Evolutionary conservation across 108 stramenopile species (phyloP), one percentile per base, ranked within the genome.

Genomic region (Pseudonitzschia multistriata): DNA sequence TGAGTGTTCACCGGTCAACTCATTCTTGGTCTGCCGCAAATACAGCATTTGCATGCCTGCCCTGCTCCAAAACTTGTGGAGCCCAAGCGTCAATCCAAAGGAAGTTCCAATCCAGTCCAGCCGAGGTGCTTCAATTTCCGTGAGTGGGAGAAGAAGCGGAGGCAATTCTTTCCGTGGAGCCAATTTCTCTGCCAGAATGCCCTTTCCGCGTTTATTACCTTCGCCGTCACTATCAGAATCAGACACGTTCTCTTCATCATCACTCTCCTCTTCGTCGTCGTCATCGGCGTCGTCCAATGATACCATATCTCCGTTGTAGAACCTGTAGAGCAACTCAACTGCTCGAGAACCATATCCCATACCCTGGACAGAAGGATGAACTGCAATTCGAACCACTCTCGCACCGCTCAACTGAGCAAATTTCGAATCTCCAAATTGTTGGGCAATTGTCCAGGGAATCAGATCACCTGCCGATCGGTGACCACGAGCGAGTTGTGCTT

Each of bases 381-480:
- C 93, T n/a, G 99, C 99, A 29, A 99, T 88, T 22, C 99, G 87
- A 29, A 99, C 99, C 48, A 99, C 75, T 17, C 99, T 81, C 5
- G 97, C 99, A 30, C 99, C 99, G 53, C 90, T 92, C 64, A 99
- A 78, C 59, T 90, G 85, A 11, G 96, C 96, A 74, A 98, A 96
- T 36, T 93, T 93, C 14, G 85, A 81, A 85, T 98, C 99, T 49
- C 97, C 95, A 84, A 98, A 99, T 77, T 99, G 99, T 74, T 99
- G 99, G 36, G 94, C 85, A 53, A 99, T 81, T n/a, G 97, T 99
- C 99, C 99, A 99, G 4, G 99, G 99, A 73, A 99, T 97, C 45
- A 99, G 74, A 84, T 99, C 99, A 13, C 98, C 99, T 1, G 95
- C 90, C 2, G 95, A 91, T 28, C 97, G 79, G 72, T 98, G 93